phyloP scores from a whole-genome alignment of 2,329 filamentous ascomycete species.

The Pestalotiopsis sp. region DNA sequence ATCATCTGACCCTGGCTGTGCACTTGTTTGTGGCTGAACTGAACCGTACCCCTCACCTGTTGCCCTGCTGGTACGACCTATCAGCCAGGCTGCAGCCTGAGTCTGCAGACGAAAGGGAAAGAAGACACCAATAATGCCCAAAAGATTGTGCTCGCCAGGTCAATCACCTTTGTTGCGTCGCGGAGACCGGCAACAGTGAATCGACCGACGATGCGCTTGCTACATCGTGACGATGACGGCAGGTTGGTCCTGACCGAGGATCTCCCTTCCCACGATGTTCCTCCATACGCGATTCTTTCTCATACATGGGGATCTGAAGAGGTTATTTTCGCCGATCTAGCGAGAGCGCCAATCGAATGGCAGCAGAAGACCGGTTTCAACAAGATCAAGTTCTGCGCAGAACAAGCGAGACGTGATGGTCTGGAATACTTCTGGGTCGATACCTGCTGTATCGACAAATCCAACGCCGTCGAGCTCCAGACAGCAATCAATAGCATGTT shows the following conservation, averaged over 20 bases:
- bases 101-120: background rate
- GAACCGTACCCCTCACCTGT: background rate
- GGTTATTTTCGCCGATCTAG: constrained; percentile 15
- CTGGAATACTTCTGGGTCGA: constrained; percentile 7
- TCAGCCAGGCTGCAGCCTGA: too few species aligned
- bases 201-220: background rate
- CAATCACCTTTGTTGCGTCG: background rate
- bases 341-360: constrained; percentile 7
- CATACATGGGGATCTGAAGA: constrained; percentile 19
- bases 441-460: constrained; percentile 17
- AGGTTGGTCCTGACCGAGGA: background rate
- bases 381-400: constrained; percentile 18
- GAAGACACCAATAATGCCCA: background rate
- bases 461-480: constrained; percentile 14
- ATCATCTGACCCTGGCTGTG: background rate
- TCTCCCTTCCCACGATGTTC: constrained; percentile 6
- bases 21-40: background rate
- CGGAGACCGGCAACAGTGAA: background rate
- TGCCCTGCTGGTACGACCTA: background rate
- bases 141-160: background rate
- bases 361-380: constrained; percentile 14
- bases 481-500: constrained; percentile 12
- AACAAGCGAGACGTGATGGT: constrained; percentile 16
- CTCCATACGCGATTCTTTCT: constrained; percentile 20
- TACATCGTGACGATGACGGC: background rate